A percentile compares a stretch with the other conserved stretches of the same genome.
Evolutionary conservation across 371 early-diverging fungal genomes (phyloP).

Genomic region (Blakeslea trispora): DNA sequence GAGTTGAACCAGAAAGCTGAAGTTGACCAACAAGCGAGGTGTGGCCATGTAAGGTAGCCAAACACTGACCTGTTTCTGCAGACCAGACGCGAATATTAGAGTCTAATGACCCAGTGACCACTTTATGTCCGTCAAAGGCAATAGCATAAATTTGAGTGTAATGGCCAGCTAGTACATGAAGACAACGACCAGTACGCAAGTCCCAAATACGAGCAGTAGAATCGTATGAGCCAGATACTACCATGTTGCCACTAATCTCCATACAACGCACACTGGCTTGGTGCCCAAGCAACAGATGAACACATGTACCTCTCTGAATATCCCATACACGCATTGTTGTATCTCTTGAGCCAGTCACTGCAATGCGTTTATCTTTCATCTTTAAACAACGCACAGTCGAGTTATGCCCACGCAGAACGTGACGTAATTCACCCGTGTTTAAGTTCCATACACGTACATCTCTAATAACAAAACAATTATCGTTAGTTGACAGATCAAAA

Average conservation of each 20-base stretch:
- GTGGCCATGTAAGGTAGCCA: conserved; percentile 74
- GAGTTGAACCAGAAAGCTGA: conserved; percentile 68
- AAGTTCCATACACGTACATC: conserved; percentile 91
- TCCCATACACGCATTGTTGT: conserved; percentile 83
- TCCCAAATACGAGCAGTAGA: conserved; percentile 89
- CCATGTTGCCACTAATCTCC: conserved; percentile 72
- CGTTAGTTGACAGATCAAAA: not conserved
- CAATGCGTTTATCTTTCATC: conserved; percentile 64
- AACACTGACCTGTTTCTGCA: conserved; percentile 58
- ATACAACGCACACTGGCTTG: conserved; percentile 83
- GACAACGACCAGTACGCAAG: conserved; percentile 66
- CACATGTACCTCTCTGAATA: conserved; percentile 65
- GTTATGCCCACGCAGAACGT: conserved; percentile 86
- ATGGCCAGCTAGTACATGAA: conserved; percentile 72
- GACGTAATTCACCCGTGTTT: conserved; percentile 71
- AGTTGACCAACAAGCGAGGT: conserved; percentile 86
- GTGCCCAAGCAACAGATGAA: conserved; percentile 72
- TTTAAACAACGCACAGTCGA: conserved; percentile 92
- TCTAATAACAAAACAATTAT: conserved; percentile 28
- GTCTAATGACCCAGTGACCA: conserved; percentile 79
- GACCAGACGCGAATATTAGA: conserved; percentile 76
- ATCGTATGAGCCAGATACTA: conserved; percentile 93
- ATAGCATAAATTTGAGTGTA: conserved; percentile 69
- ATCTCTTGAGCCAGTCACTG: conserved; percentile 92
- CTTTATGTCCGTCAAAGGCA: conserved; percentile 67